phyloP scores from a whole-genome alignment of 495 filamentous ascomycete species.

The Copromyces sp. region DNA sequence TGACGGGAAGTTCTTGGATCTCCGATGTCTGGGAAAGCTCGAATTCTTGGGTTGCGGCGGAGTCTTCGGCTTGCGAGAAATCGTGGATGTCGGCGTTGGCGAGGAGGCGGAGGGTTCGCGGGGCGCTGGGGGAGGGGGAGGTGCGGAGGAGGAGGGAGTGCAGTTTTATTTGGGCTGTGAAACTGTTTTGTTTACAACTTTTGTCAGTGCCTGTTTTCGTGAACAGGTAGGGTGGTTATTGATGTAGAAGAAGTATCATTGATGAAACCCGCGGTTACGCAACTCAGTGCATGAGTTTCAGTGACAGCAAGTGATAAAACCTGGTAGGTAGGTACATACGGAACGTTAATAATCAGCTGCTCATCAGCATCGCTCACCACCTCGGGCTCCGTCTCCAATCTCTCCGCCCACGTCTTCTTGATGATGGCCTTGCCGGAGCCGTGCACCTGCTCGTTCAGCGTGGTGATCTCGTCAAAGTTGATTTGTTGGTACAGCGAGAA shows the following conservation, averaged over 20 bases:
- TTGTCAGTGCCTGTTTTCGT: too few relatives aligned
- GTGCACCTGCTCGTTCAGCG: constrained; percentile 65
- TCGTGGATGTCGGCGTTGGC: constrained; percentile 80
- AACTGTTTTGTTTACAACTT: constrained; percentile 42
- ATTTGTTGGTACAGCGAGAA: constrained; percentile 84
- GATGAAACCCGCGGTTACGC: too few relatives aligned
- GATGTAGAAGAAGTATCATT: background rate
- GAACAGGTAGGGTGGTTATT: background rate
- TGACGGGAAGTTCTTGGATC: constrained; percentile 75
- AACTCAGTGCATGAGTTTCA: too few relatives aligned
- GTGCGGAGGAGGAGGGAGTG: constrained; percentile 80
- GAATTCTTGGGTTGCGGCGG: constrained; percentile 63
- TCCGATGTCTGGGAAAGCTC: constrained; percentile 69
- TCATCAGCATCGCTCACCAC: constrained; percentile 82
- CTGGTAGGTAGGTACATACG: constrained; percentile 47
- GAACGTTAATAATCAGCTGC: constrained; percentile 83
- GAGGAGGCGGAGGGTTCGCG: constrained; percentile 72
- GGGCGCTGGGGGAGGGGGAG: constrained; percentile 58
- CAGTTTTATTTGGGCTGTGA: constrained; percentile 86
- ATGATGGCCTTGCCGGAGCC: constrained; percentile 64
- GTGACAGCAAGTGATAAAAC: too few relatives aligned
- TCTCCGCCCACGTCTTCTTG: constrained; percentile 83
- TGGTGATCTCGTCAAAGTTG: constrained; percentile 73
- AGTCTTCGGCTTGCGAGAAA: constrained; percentile 62
- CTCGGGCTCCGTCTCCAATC: constrained; percentile 59